These are phyloP conservation scores for Rosa multiflora DNA, from an alignment of 306 rosid genomes.

Conservation along the genomic window DNA sequence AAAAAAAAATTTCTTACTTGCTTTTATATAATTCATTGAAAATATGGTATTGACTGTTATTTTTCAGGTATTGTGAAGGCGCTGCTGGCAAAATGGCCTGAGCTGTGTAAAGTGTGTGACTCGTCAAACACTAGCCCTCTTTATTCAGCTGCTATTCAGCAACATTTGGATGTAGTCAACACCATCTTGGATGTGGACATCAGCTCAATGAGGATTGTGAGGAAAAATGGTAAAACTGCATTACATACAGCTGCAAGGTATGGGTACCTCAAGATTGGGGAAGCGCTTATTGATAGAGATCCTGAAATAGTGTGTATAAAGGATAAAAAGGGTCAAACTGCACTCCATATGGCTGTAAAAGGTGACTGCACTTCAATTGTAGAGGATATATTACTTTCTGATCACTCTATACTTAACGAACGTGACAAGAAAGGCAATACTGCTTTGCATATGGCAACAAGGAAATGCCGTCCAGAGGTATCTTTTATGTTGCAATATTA, in stretches of 20 bases:
- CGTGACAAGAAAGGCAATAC: constrained; percentile 93
- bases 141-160: constrained; percentile 78
- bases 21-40: neutral
- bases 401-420: constrained; percentile 63
- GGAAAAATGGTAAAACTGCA: constrained; percentile 94
- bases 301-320: constrained; percentile 68
- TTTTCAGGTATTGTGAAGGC: constrained; percentile 75
- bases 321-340: constrained; percentile 94
- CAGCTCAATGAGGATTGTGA: constrained; percentile 54
- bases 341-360: constrained; percentile 95
- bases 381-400: constrained; percentile 68
- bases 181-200: constrained; percentile 80
- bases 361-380: constrained; percentile 66
- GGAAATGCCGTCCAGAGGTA: constrained; percentile 93
- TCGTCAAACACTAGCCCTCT: constrained; percentile 84
- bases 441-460: constrained; percentile 86
- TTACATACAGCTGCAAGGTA: constrained; percentile 83
- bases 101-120: constrained; percentile 68
- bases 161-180: constrained; percentile 76
- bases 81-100: constrained; percentile 67
- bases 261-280: constrained; percentile 56
- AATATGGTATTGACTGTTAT: constrained; percentile 4
- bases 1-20: neutral
- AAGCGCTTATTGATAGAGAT: constrained; percentile 61
- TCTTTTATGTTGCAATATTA: neutral